Percentiles rank a stretch among this genome's conserved stretches.
phyloP scores from a whole-genome alignment of 2,329 filamentous ascomycete genomes.

The Dactylellina drechsleri region DNA sequence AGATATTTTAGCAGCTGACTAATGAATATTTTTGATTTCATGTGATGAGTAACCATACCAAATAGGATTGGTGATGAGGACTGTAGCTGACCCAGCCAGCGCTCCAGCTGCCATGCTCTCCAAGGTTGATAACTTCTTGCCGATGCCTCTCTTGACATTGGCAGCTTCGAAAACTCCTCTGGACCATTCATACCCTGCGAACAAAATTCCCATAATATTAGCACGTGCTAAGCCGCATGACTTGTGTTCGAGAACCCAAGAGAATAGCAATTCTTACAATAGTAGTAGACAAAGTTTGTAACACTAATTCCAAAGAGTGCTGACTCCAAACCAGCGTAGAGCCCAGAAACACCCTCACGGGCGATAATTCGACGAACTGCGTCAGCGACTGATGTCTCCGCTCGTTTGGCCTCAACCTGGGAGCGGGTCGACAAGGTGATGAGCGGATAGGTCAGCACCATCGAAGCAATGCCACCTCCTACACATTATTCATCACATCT shows the following conservation, averaged over 20 bases:
- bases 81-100: slow-evolving; percentile 90
- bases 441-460: slow-evolving; percentile 96
- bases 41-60: slow-evolving; percentile 67
- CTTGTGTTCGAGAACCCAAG: not conserved
- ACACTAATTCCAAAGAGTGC: slow-evolving; percentile 97
- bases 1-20: too few relatives aligned
- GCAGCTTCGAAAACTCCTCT: slow-evolving; percentile 84
- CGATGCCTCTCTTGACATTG: slow-evolving; percentile 69
- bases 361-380: slow-evolving; percentile 87
- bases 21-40: too few relatives aligned
- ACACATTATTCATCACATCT: slow-evolving; percentile 63
- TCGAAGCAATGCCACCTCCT: slow-evolving; percentile 92
- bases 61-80: slow-evolving; percentile 96
- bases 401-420: slow-evolving; percentile 95
- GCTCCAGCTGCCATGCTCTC: slow-evolving; percentile 97
- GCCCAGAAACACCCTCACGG: slow-evolving; percentile 85
- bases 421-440: slow-evolving; percentile 97
- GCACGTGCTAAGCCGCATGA: not conserved
- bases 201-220: not conserved
- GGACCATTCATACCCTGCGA: slow-evolving; percentile 89
- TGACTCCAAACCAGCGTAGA: slow-evolving; percentile 92
- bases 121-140: slow-evolving; percentile 83
- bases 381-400: slow-evolving; percentile 82
- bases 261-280: slow-evolving; percentile 68
- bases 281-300: slow-evolving; percentile 99